These are phyloP conservation scores for Selaginella tamariscina DNA, from an alignment of 75 land plant species.

Conservation along the genomic window DNA sequence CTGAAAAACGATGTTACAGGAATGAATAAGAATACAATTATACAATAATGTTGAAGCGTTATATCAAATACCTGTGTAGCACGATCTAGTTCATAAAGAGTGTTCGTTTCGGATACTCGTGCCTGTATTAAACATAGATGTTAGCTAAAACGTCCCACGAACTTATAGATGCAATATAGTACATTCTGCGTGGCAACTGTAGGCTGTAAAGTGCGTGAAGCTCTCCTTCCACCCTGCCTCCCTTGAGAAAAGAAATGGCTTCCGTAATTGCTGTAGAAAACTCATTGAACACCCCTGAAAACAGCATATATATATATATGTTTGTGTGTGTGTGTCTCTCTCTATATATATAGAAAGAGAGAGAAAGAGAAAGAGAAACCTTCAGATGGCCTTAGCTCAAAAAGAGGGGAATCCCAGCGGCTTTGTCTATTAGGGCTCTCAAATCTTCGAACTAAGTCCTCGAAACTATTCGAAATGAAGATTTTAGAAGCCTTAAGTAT, in stretches of 20 bases:
- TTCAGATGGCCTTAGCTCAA: constrained; percentile 56
- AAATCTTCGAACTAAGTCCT: constrained; percentile 79
- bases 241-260: constrained; percentile 54
- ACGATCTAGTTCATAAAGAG: constrained; percentile 82
- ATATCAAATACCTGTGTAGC: constrained; percentile 60
- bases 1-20: constrained; percentile 19
- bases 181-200: constrained; percentile 93
- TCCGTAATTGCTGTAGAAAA: constrained; percentile 44
- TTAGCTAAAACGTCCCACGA: not conserved
- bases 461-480: constrained; percentile 33
- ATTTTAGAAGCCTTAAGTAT: not conserved
- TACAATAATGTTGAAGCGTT: too few relatives aligned
- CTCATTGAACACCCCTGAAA: constrained; percentile 42
- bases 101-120: constrained; percentile 65
- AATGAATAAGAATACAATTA: not conserved
- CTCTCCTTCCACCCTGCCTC: constrained; percentile 42
- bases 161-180: constrained; percentile 6
- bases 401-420: constrained; percentile 94
- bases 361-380: constrained; percentile 24
- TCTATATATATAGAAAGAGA: not conserved
- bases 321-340: too few relatives aligned
- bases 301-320: too few relatives aligned
- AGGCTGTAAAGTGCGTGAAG: constrained; percentile 65
- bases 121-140: constrained; percentile 25
- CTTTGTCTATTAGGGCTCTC: constrained; percentile 82